Conservation (phyloP, 352 stramenopile species). For the Plasmopara muralis region DNA sequence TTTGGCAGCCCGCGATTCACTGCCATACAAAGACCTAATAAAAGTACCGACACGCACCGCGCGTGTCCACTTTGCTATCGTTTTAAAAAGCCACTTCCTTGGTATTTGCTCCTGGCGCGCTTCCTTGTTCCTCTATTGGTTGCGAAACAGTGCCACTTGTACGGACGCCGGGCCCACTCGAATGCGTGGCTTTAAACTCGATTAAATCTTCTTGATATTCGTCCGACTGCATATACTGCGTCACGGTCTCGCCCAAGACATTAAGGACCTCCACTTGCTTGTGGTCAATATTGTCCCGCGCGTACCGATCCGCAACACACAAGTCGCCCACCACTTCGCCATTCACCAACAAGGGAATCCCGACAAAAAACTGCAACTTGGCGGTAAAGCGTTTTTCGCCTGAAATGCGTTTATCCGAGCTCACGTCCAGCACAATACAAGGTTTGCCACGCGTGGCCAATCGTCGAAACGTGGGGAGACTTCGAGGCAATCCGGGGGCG, state of each 20-base stretch:
- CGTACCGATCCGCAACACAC: constrained; percentile 74
- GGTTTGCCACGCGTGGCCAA: constrained; percentile 82
- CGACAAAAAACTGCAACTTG: constrained; percentile 86
- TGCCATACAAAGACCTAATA: not conserved
- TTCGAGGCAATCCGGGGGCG: constrained; percentile 51
- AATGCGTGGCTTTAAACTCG: constrained; percentile 51
- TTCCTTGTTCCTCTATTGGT: constrained; percentile 23
- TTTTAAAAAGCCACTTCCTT: constrained; percentile 84
- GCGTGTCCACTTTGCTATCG: constrained; percentile 14
- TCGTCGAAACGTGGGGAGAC: constrained; percentile 78
- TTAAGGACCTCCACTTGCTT: constrained; percentile 82
- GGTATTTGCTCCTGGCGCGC: constrained; percentile 18
- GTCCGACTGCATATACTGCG: constrained; percentile 83
- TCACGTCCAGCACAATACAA: constrained; percentile 84
- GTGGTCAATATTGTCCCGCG: constrained; percentile 76
- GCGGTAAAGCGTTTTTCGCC: constrained; percentile 78
- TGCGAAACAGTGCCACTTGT: constrained; percentile 13
- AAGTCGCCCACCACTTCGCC: constrained; percentile 82
- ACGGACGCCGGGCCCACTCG: constrained; percentile 16
- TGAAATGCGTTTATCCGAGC: constrained; percentile 82
- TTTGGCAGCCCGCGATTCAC: constrained; percentile 1
- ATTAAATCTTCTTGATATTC: constrained; percentile 73
- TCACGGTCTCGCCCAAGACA: constrained; percentile 81
- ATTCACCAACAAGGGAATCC: constrained; percentile 77
- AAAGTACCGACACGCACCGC: too few species aligned